Base-by-base conservation (phyloP, 208 protist genomes). In the Trypanosoma lewisi region DNA sequence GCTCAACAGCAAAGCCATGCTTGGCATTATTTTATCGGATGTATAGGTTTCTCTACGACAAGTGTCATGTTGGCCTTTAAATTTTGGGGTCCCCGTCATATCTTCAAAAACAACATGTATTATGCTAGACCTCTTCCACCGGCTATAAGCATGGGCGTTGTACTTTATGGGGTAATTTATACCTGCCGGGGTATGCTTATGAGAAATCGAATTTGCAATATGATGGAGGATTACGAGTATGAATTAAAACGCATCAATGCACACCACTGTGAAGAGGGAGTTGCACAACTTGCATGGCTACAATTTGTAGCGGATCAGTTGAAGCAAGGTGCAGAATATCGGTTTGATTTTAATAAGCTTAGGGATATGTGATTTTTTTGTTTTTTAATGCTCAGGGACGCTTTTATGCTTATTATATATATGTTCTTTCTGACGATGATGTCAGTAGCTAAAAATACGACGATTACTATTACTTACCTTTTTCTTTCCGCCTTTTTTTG, bases 141-240 rank as follows among this genome's bases (percentile, higher is more conserved):
- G 28, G 87, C 90, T 11, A 87, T 96, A 50, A 87, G 85, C 54
- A 94, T 94, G 85, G 87, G 90, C 33, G 57, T 94, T 53, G 79
- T 84, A 19, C 66, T 96, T 64, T 96, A 93, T 65, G 86, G 85
- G 12, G 73, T 96, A 31, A 28, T 86, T 39, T 96, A 85, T 64
- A 96, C 86, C 3, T 93, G 85, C 65, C 79, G 90, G 19, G 83
- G 83, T 17, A 93, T 94, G 87, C 69, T 94, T 9, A 96, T 96
- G 80, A 69, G 85, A 25, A 92, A 89, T 57, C 74, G 83, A 5
- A 91, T 94, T 67, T 91, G 84, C 45, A 91, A 79, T 42, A 85
- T 89, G 75, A 96, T 96, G 61, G 91, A 96, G 44, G 91, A 96
- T 66, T 96, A 93, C 52, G 91, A 96, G 44, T 96, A 96, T 56